phyloP scores from a whole-genome alignment of 2,329 filamentous ascomycete genomes.

The Colletotrichum noveboracense region DNA sequence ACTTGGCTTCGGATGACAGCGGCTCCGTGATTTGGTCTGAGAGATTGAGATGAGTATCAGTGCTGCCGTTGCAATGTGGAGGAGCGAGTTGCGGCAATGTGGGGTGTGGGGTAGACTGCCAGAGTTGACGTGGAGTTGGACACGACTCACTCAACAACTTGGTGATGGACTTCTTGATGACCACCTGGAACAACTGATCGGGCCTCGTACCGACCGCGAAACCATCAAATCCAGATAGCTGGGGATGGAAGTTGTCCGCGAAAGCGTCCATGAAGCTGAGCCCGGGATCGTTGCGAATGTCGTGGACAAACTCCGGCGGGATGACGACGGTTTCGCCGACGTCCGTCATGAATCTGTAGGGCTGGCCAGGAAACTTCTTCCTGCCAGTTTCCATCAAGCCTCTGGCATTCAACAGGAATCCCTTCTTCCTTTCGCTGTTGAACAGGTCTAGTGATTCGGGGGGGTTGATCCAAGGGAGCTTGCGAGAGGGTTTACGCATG shows the following conservation, averaged over 20 bases:
- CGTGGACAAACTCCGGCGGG: conserved; percentile 20
- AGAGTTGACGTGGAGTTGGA: neutral
- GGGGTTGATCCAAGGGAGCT: conserved; percentile 8
- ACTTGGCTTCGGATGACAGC: conserved; percentile 6
- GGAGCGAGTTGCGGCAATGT: neutral
- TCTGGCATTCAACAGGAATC: neutral
- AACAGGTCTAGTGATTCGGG: neutral
- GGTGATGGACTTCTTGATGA: conserved; percentile 24
- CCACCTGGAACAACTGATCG: conserved; percentile 11
- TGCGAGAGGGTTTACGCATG: neutral
- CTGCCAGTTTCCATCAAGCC: neutral
- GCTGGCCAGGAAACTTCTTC: neutral
- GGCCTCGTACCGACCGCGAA: neutral
- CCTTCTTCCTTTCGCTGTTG: neutral
- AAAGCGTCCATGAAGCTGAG: conserved; percentile 21
- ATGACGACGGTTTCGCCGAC: conserved; percentile 24
- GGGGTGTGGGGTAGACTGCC: neutral
- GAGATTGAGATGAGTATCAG: neutral
- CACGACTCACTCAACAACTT: conserved; percentile 20
- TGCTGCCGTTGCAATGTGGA: neutral
- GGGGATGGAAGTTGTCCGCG: conserved; percentile 10
- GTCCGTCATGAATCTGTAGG: conserved; percentile 23
- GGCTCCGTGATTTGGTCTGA: conserved; percentile 13
- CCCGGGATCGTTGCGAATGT: conserved; percentile 26
- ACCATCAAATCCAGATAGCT: conserved; percentile 22